These are phyloP conservation scores for Leishmania tarentolae DNA, from an alignment of 208 protist genomes.

Conservation along the genomic window DNA sequence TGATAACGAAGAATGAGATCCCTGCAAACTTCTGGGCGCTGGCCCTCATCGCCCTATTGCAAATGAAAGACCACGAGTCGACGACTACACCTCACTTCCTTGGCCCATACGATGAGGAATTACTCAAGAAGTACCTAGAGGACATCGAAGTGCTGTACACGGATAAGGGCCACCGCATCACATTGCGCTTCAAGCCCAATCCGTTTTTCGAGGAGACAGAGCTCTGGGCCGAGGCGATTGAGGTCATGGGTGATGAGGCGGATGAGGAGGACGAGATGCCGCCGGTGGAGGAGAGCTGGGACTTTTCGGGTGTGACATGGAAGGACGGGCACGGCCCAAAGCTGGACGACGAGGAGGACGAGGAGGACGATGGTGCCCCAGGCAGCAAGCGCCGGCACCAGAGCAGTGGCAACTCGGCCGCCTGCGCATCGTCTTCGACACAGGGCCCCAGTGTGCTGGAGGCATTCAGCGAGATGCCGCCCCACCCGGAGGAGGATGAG, in stretches of 20 bases:
- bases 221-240: constrained; percentile 61
- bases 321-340: constrained; percentile 68
- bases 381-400: constrained; percentile 35
- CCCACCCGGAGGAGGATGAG: constrained; percentile 64
- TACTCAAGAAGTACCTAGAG: constrained; percentile 60
- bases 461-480: constrained; percentile 73
- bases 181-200: constrained; percentile 59
- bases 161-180: constrained; percentile 44
- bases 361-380: constrained; percentile 9
- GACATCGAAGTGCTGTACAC: constrained; percentile 54
- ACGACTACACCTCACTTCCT: constrained; percentile 54
- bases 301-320: constrained; percentile 82
- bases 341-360: constrained; percentile 20
- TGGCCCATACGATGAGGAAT: constrained; percentile 63
- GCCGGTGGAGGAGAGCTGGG: constrained; percentile 37
- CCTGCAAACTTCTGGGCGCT: constrained; percentile 73
- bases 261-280: constrained; percentile 19
- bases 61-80: constrained; percentile 36
- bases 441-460: constrained; percentile 76
- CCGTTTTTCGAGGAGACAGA: constrained; percentile 80
- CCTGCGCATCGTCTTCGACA: constrained; percentile 15
- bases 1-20: constrained; percentile 49
- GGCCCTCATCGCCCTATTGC: constrained; percentile 44
- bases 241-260: constrained; percentile 12
- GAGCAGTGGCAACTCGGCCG: background rate